Evolutionary conservation across 2,329 filamentous ascomycete genomes (phyloP).

Genomic region (Arachnopeziza araneosa): DNA sequence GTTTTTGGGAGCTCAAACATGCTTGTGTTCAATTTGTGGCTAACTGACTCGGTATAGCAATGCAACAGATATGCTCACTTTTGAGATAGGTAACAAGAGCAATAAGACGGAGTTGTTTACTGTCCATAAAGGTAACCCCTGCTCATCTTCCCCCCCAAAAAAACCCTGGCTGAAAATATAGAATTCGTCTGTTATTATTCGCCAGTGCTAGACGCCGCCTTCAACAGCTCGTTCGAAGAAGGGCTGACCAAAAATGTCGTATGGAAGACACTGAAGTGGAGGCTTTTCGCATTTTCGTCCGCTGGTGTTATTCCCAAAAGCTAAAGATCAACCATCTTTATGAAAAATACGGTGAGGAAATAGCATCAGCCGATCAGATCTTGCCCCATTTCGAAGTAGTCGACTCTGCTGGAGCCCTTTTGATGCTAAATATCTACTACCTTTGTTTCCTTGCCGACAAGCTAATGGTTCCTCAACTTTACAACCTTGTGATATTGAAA

Average conservation of each 20-base stretch:
- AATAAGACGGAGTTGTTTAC: neutral
- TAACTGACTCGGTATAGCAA: neutral
- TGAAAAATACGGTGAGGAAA: neutral
- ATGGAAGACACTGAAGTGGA: conserved; percentile 5
- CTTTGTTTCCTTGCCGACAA: conserved; percentile 12
- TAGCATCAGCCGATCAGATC: neutral
- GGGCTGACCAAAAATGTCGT: neutral
- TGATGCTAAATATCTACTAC: neutral
- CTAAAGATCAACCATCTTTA: neutral
- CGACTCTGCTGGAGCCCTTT: neutral
- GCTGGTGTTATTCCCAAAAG: conserved; percentile 8
- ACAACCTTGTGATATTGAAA: neutral
- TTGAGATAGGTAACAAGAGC: neutral
- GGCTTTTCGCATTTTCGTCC: conserved; percentile 4
- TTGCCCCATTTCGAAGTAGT: neutral
- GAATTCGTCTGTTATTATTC: conserved; percentile 11
- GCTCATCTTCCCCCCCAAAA: neutral
- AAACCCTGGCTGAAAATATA: neutral
- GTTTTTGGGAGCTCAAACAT: too few species aligned
- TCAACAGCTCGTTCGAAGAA: conserved; percentile 2
- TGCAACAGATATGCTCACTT: neutral
- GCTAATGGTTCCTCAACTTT: conserved; percentile 1
- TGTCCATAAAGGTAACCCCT: neutral
- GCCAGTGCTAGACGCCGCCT: conserved; percentile 3
- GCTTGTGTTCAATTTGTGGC: neutral